Conservation (phyloP, 768 basidiomycete species). For the Mycena leptocephala region DNA sequence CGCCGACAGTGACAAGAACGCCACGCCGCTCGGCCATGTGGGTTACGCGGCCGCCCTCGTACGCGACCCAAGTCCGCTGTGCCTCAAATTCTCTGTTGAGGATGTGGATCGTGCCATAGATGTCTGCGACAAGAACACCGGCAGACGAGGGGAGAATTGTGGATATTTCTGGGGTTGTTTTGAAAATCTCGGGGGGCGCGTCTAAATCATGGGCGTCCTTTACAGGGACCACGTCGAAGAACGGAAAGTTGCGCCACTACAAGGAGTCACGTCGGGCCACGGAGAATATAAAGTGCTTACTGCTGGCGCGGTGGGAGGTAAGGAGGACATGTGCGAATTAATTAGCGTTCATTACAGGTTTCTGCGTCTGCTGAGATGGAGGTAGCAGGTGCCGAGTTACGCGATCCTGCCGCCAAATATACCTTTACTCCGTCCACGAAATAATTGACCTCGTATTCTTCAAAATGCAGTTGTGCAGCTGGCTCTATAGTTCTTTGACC, state of each 20-base stretch:
- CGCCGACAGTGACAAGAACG: constrained; percentile 91
- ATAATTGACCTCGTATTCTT: no score
- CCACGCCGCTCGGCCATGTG: constrained; percentile 90
- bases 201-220: constrained; percentile 87
- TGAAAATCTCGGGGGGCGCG: constrained; percentile 84
- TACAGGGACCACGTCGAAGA: constrained; percentile 87
- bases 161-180: constrained; percentile 84
- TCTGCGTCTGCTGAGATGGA: neutral
- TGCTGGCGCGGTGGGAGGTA: constrained; percentile 42
- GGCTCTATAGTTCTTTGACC: no score
- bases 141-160: constrained; percentile 73
- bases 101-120: constrained; percentile 87
- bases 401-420: no score
- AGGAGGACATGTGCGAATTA: constrained; percentile 41
- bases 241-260: constrained; percentile 92
- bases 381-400: neutral
- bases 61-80: constrained; percentile 83
- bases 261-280: neutral
- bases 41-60: constrained; percentile 85
- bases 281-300: constrained; percentile 30
- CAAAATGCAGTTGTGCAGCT: no score
- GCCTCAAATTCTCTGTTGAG: constrained; percentile 84
- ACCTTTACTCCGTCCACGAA: no score
- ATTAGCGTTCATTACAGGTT: neutral
- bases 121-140: constrained; percentile 87